A percentile compares a stretch with the other conserved stretches of the same genome.
These are phyloP conservation scores for Eudorina sp. DNA, from an alignment of 139 green algal genomes.

Conservation along the genomic window DNA sequence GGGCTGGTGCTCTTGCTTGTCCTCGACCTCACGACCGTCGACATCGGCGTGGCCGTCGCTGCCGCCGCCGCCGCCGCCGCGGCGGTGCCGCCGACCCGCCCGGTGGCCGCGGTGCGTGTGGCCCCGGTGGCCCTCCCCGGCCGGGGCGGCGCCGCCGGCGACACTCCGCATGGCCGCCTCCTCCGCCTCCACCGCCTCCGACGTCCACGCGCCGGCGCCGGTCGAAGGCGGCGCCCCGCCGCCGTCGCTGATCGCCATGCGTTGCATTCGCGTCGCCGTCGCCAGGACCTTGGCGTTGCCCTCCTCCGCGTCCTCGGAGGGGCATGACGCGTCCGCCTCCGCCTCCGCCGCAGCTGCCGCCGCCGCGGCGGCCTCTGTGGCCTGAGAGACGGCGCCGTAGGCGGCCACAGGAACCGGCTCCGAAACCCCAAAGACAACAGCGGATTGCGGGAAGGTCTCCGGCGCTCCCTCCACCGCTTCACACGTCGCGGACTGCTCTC, in stretches of 20 bases:
- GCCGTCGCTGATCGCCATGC: neutral
- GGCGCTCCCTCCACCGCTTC: neutral
- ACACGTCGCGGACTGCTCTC: too few species aligned
- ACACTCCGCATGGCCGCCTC: neutral
- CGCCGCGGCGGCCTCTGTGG: neutral
- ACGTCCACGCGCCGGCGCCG: neutral
- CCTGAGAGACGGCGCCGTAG: neutral
- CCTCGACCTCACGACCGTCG: too few species aligned
- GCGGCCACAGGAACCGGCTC: neutral
- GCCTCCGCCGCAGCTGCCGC: neutral
- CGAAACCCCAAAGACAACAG: neutral
- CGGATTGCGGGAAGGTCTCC: neutral
- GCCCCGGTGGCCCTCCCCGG: neutral
- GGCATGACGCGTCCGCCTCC: neutral
- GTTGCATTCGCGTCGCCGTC: neutral
- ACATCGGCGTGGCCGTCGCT: neutral
- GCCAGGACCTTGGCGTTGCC: conserved; percentile 1
- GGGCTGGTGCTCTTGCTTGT: too few species aligned
- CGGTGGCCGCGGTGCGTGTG: conserved; percentile 5
- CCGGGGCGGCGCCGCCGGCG: too few species aligned
- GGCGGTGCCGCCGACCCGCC: neutral
- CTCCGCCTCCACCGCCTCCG: neutral
- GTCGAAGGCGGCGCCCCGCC: neutral
- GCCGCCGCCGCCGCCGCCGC: neutral
- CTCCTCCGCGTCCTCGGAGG: neutral